A percentile compares a stretch with the other conserved stretches of the same genome.
These are phyloP conservation scores for Coemansia aciculifera DNA, from an alignment of 192 early-diverging fungal species.

Conservation along the genomic window DNA sequence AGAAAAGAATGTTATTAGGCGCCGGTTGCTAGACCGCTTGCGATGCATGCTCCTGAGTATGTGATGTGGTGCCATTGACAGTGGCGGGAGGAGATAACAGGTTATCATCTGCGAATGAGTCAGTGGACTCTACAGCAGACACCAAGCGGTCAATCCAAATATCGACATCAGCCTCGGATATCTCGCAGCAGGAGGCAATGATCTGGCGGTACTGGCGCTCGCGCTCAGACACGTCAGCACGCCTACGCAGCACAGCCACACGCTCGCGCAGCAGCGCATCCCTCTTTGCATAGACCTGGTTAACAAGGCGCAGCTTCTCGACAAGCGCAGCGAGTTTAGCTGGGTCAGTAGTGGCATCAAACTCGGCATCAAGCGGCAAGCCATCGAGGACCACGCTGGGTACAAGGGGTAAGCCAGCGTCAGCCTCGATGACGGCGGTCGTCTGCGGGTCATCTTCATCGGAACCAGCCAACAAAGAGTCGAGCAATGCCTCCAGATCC, in stretches of 20 bases:
- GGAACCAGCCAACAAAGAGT: conserved; percentile 21
- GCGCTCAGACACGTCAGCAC: conserved; percentile 59
- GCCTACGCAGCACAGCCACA: conserved; percentile 54
- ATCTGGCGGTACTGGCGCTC: conserved; percentile 81
- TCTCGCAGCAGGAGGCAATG: conserved; percentile 82
- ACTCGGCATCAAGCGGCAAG: conserved; percentile 2
- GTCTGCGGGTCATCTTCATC: not conserved
- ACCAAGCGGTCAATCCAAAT: conserved; percentile 72
- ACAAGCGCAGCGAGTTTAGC: conserved; percentile 29
- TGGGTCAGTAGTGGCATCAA: conserved; percentile 29
- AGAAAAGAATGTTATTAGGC: not conserved
- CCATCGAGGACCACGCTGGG: conserved; percentile 10
- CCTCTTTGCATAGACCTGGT: conserved; percentile 48
- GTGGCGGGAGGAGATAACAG: not conserved
- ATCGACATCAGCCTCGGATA: conserved; percentile 77
- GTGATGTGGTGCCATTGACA: not conserved
- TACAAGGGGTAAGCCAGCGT: conserved; percentile 17
- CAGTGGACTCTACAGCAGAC: conserved; percentile 67
- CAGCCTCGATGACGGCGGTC: not conserved
- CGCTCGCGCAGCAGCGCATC: conserved; percentile 60
- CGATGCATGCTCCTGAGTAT: not conserved
- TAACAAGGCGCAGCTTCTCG: conserved; percentile 41
- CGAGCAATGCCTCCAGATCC: conserved; percentile 28
- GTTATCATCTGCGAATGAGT: conserved; percentile 18
- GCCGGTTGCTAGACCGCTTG: not conserved